Evolutionary conservation across 768 basidiomycete genomes (phyloP), one percentile per base, ranked within the genome.

Genomic region (Tricholoma sp.): DNA sequence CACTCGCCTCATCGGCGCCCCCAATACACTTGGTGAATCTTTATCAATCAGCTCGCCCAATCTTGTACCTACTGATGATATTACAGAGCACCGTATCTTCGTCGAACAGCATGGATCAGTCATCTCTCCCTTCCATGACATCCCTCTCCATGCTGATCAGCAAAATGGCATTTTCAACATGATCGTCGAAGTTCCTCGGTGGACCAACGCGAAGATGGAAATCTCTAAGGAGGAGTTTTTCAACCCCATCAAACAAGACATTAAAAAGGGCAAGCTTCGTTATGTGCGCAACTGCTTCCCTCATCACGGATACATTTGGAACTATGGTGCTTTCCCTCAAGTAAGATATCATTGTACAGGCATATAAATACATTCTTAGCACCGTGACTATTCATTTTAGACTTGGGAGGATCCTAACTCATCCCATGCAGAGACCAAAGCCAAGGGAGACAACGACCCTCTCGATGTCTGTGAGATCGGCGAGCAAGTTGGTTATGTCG

Each of bases 131-230:
- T 94, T 87, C 83, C 97, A 98, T 70, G 97, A 99, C 76, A 90
- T 99, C 71, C 94, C 96, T 10, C 94, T 98, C 68, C 98, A 97
- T 72, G 94, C 94, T 54, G 94, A 99, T 76, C 91, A 88, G 79
- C 87, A 79, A 77, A 90, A 89, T 73, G 91, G 91, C 68, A 88
- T 98, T 79, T 82, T 97, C 77, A 98, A 98, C 88, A 98, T 98
- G 93, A 79, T 97, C 73, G 94, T 97, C 75, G 93, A 97, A 77
- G 84, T 96, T 56, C 97, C 97, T 50, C 90, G 97, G 67, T 99
- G 97, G 97, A 97, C 95, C 73, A 98, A 99, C 80, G 97, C 97
- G 53, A 98, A 99, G 83, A 91, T 98, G 89, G 97, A 99, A 77
- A 97, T 97, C 73, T 96, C 83, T 74, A 99, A 97, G 76, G 94